A percentile compares a stretch with the other conserved stretches of the same genome.
These are phyloP conservation scores for Rhodotorula babjevae DNA, from an alignment of 768 basidiomycete genomes.

Conservation along the genomic window DNA sequence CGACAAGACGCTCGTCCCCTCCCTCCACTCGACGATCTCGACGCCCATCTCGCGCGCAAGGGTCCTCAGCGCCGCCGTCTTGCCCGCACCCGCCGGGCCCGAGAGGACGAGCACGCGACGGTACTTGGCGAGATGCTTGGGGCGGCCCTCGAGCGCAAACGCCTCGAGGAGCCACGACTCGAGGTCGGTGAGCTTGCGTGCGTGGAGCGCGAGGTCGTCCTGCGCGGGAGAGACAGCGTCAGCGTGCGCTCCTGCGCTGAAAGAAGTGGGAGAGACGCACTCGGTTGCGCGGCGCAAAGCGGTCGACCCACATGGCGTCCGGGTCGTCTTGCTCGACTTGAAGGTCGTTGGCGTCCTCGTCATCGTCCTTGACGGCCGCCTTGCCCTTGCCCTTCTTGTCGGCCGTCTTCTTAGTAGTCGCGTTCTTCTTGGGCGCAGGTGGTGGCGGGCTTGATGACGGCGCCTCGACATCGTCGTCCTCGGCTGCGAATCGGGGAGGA, in stretches of 20 bases:
- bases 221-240: background rate
- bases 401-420: background rate
- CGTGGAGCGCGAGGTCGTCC: conserved; percentile 43
- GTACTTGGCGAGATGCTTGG: conserved; percentile 59
- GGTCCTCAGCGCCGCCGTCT: conserved; percentile 77
- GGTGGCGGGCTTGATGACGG: background rate
- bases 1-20: background rate
- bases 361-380: background rate
- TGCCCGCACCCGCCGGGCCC: conserved; percentile 83
- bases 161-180: conserved; percentile 43
- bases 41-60: conserved; percentile 68
- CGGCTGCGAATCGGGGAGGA: background rate
- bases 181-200: conserved; percentile 47
- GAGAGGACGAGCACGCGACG: conserved; percentile 79
- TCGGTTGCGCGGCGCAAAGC: conserved; percentile 16
- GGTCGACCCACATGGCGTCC: conserved; percentile 36
- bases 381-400: conserved; percentile 6
- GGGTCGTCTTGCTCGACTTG: background rate
- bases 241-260: too few relatives aligned
- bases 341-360: background rate
- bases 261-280: conserved; percentile 4
- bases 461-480: conserved; percentile 8
- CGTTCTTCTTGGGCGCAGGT: background rate
- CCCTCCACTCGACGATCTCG: conserved; percentile 67
- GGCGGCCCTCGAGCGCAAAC: background rate